These are phyloP conservation scores for Pigoraptor vietnamica DNA, from an alignment of 78 protist species.

Conservation along the genomic window DNA sequence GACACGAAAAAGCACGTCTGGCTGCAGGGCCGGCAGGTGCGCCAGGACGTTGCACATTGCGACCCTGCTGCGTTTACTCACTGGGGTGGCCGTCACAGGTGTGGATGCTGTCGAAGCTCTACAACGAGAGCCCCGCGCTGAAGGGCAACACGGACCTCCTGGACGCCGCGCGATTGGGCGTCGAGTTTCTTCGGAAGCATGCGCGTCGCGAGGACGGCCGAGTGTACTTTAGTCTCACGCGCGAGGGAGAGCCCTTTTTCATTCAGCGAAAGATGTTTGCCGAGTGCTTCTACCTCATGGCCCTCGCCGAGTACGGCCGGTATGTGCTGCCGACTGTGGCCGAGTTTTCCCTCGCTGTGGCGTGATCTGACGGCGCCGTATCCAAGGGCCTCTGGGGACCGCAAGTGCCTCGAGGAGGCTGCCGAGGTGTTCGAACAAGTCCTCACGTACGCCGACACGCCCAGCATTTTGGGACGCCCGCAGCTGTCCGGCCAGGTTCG, in stretches of 20 bases:
- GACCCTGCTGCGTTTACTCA: no score
- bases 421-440: neutral
- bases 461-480: neutral
- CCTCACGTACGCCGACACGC: neutral
- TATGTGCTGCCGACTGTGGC: neutral
- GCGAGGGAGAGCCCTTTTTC: neutral
- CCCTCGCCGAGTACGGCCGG: neutral
- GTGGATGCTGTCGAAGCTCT: slow-evolving; percentile 3
- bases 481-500: neutral
- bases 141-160: neutral
- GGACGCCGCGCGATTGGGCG: neutral
- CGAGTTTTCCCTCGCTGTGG: neutral
- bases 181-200: neutral
- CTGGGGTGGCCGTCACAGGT: neutral
- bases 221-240: neutral
- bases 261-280: neutral
- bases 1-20: neutral
- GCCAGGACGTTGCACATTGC: no score
- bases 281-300: neutral
- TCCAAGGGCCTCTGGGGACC: neutral
- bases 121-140: neutral
- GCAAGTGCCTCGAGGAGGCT: neutral
- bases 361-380: neutral
- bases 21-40: slow-evolving; percentile 1
- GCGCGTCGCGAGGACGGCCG: neutral